A percentile compares a stretch with the other conserved stretches of the same genome.
phyloP scores from a whole-genome alignment of 139 green algal species.

The Ulvella scutata region DNA sequence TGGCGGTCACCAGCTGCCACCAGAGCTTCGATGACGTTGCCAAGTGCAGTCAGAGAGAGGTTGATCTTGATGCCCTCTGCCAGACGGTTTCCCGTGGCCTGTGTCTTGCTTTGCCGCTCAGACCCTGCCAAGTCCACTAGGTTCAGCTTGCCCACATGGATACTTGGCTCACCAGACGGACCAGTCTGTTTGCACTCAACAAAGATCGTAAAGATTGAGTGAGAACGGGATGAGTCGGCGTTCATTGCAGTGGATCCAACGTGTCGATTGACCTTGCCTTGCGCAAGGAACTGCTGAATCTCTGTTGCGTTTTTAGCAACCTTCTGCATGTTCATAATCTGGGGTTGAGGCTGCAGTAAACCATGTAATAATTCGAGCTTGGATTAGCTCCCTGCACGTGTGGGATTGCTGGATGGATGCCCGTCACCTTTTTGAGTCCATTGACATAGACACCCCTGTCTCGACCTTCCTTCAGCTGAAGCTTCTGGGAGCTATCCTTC shows the following conservation, averaged over 20 bases:
- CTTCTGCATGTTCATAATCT: constrained; percentile 28
- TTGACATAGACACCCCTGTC: constrained; percentile 63
- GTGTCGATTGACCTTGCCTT: constrained; percentile 62
- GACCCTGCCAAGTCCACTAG: constrained; percentile 90
- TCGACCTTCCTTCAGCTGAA: constrained; percentile 51
- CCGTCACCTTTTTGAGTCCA: constrained; percentile 22
- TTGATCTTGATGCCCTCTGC: constrained; percentile 82
- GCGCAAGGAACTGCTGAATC: constrained; percentile 30
- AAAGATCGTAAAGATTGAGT: constrained; percentile 77
- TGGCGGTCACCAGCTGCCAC: constrained; percentile 49
- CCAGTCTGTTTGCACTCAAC: constrained; percentile 32
- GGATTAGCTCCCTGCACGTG: too few relatives aligned
- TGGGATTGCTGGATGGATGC: too few relatives aligned
- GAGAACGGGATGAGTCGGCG: constrained; percentile 63
- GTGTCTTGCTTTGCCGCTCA: constrained; percentile 79
- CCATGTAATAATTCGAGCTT: too few relatives aligned
- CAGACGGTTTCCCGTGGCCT: constrained; percentile 45
- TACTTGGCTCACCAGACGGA: constrained; percentile 5
- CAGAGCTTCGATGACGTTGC: constrained; percentile 65
- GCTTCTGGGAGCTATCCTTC: constrained; percentile 39
- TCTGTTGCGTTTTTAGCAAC: constrained; percentile 43
- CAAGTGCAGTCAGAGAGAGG: constrained; percentile 65
- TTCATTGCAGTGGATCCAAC: constrained; percentile 77
- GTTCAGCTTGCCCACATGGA: constrained; percentile 77
- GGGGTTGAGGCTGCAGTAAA: too few relatives aligned